Percentiles rank a stretch among this genome's conserved stretches.
Conservation (phyloP, 306 rosid species). For the Prunus mongolica region DNA sequence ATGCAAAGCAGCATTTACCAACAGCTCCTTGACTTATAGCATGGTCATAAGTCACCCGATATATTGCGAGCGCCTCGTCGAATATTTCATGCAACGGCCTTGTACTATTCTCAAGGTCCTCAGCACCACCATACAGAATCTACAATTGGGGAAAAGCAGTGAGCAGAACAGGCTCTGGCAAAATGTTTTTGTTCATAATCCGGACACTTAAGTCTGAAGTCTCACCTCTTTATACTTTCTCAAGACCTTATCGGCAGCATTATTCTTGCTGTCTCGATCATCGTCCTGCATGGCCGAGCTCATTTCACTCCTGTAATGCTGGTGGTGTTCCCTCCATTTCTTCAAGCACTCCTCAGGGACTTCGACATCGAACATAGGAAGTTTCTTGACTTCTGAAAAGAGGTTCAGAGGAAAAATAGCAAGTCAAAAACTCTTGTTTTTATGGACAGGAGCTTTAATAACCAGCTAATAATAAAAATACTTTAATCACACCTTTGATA, state of each 20-base stretch:
- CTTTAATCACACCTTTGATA: background rate
- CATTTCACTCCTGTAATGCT: slow-evolving; percentile 47
- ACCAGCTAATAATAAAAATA: background rate
- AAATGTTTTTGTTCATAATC: background rate
- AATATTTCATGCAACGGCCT: slow-evolving; percentile 38
- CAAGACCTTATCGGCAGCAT: slow-evolving; percentile 36
- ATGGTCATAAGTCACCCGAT: slow-evolving; percentile 42
- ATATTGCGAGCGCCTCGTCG: slow-evolving; percentile 57
- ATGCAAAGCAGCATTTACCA: slow-evolving; percentile 39
- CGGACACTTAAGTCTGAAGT: background rate
- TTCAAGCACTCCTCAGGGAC: slow-evolving; percentile 26
- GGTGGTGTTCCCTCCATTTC: slow-evolving; percentile 37
- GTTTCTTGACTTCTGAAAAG: slow-evolving; percentile 45
- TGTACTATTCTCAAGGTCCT: slow-evolving; percentile 35
- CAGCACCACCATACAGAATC: slow-evolving; percentile 49
- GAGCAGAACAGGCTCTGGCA: slow-evolving; percentile 5
- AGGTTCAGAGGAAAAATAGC: background rate
- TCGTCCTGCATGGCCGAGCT: background rate
- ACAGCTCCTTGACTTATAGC: slow-evolving; percentile 6
- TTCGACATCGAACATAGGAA: slow-evolving; percentile 52
- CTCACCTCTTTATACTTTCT: slow-evolving; percentile 44
- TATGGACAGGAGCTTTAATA: background rate
- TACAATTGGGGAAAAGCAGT: slow-evolving; percentile 11
- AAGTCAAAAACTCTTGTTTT: background rate
- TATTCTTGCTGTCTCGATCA: slow-evolving; percentile 9